Base-by-base conservation (phyloP, 352 stramenopile genomes). In the Chrysophaeum taylorii region DNA sequence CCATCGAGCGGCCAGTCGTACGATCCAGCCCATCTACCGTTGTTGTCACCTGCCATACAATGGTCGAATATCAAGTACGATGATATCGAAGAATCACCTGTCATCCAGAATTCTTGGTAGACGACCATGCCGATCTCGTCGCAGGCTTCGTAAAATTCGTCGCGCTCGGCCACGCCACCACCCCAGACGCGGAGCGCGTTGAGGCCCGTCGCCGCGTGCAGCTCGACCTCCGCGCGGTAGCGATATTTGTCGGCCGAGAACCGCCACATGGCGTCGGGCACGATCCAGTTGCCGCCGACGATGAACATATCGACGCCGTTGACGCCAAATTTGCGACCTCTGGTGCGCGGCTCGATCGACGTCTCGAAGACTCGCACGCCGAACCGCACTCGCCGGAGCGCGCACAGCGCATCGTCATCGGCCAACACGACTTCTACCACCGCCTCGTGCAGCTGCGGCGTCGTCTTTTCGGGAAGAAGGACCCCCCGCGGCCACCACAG, bases 171-270 rank as follows among this genome's bases (percentile, higher is more conserved):
- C 42, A 86, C 77, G 31, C 81, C 82, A 42, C 82, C 82, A 60
- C 82, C 82, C 82, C 82, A 88, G 1, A 88, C 75, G 9, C 82
- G 67, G 57, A 88, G 72, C 43, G 78, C 64, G 68, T 84, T 84
- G 27, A 84, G 68, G 31, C 79, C 79, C 18, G 69, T 57, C 37
- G 73, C 54, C 31, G 70, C 69, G 62, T 83, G 68, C 36, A 81
- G 36, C 23, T 23, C 38, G 39, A 84, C 64, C 43, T 82, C 79
- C n/a, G 74, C 45, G 0, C 71, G 48, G 52, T 84, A 83, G 0
- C 75, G 73, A 43, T 68, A 21, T 21, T 23, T n/a, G 18, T 62
- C 18, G 9, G n/a, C 36, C 27, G n/a, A n/a, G n/a, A 75, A 37
- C 60, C 74, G 36, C 70, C 73, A 72, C 64, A 83, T n/a, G 69